Conservation (phyloP, 805 yeast genomes). For the Groenewaldozyma tartarivorans region DNA sequence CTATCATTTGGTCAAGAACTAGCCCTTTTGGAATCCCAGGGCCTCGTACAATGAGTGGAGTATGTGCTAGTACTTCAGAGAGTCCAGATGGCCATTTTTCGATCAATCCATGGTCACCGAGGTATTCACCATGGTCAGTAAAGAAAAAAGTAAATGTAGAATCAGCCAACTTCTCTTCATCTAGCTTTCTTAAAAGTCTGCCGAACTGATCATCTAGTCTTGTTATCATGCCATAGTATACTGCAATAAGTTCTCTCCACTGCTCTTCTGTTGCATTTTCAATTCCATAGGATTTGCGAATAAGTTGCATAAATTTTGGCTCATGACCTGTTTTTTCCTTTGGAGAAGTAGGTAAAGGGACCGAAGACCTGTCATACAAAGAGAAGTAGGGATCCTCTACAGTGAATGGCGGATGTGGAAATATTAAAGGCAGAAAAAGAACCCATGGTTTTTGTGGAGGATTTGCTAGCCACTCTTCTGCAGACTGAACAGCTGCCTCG, state of each 20-base stretch:
- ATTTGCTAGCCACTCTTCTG: not conserved
- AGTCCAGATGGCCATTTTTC: not conserved
- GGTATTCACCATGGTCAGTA: conserved; percentile 1
- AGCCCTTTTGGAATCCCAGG: no score
- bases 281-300: no score
- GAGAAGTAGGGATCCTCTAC: no score
- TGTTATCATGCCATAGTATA: not conserved
- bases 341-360: no score
- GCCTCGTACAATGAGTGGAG: not conserved
- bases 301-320: no score
- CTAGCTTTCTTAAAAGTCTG: not conserved
- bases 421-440: not conserved
- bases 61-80: not conserved
- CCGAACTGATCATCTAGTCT: not conserved
- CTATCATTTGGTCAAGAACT: no score
- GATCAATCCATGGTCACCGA: not conserved
- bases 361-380: no score
- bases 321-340: no score
- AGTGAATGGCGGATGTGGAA: no score
- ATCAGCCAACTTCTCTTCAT: not conserved
- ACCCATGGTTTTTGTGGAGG: not conserved
- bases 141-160: not conserved
- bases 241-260: not conserved
- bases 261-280: not conserved
- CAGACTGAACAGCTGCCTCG: not conserved